Conservation (phyloP, 1,139 yeast species). For the Yamadazyma spencermartinsiae region DNA sequence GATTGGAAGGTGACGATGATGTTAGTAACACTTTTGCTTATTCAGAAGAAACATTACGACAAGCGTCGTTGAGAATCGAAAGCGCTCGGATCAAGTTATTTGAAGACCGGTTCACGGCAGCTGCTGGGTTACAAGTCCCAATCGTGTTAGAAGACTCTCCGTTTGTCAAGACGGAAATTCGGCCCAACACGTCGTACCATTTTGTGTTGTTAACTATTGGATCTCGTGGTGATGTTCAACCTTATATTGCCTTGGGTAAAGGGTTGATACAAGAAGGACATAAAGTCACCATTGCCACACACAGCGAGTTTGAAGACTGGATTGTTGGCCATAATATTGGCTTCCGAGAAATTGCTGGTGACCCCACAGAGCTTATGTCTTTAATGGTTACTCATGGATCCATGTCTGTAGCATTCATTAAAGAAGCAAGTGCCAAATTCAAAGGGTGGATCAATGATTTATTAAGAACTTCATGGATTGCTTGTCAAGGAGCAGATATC, state of each 20-base stretch:
- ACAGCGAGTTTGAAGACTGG: conserved; percentile 77
- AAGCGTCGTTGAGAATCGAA: conserved; percentile 30
- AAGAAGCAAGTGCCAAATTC: conserved; percentile 80
- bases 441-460: conserved; percentile 79
- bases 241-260: conserved; percentile 85
- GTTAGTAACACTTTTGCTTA: conserved; percentile 7
- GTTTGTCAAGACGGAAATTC: conserved; percentile 49
- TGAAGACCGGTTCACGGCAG: conserved; percentile 59
- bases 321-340: conserved; percentile 63
- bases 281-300: conserved; percentile 80
- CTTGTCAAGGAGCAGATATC: conserved; percentile 81
- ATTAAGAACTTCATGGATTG: conserved; percentile 72
- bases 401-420: conserved; percentile 76
- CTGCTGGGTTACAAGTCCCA: conserved; percentile 66
- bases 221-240: conserved; percentile 95
- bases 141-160: conserved; percentile 68
- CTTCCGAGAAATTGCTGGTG: conserved; percentile 81
- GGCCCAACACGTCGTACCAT: conserved; percentile 53
- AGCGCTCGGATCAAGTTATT: conserved; percentile 59
- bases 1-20: conserved; percentile 15
- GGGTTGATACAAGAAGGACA: conserved; percentile 83
- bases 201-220: conserved; percentile 86
- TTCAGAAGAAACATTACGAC: conserved; percentile 15
- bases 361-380: conserved; percentile 89
- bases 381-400: conserved; percentile 91